Evolutionary conservation across 352 stramenopile genomes (phyloP), one percentile per base, ranked within the genome.

Genomic region (Globisporangium parvum): DNA sequence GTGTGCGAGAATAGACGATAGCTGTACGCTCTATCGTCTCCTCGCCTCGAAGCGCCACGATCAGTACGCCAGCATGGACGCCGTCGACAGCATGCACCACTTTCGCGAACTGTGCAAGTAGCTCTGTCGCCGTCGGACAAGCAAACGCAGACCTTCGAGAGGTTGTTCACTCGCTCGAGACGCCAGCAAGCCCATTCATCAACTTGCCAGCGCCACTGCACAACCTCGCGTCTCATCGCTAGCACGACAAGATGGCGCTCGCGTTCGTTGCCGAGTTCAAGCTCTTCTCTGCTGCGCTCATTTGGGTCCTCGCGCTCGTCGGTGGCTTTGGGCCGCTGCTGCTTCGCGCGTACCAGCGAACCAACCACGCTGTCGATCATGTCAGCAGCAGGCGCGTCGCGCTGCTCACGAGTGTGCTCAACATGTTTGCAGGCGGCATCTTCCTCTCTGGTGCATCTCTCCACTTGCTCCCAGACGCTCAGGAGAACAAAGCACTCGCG

Each of bases 361-460:
- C 70, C 47, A 64, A 72, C 39, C 75, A 73, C 33, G 63, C 57
- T 35, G 55, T 57, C 42, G 85, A 62, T 21, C n/a, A 12, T 2
- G n/a, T 14, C 1, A 18, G 5, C 31, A 46, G 24, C 39, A 37
- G 33, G 41, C 40, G 39, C 11, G 6, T 47, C 2, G 37, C 20
- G 26, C 24, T 46, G 14, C 24, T 60, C 47, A 54, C 46, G 37
- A 91, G 79, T 48, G 60, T 81, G 28, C 76, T 93, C 57, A 93
- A 93, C 63, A 91, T 90, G 80, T 67, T 87, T 53, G 81, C 83
- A 2, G 83, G 73, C 12, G 83, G 83, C 39, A 86, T 93, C 53
- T 93, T 93, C 60, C 71, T 93, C 42, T 75, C 79, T 1, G 80
- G 80, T 12, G 90, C 83, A 23, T 83, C 74, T n/a, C 70, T 93